Evolutionary conservation across 2,329 filamentous ascomycete species (phyloP), one percentile per base, ranked within the genome.

Genomic region (Botrytis deweyae): DNA sequence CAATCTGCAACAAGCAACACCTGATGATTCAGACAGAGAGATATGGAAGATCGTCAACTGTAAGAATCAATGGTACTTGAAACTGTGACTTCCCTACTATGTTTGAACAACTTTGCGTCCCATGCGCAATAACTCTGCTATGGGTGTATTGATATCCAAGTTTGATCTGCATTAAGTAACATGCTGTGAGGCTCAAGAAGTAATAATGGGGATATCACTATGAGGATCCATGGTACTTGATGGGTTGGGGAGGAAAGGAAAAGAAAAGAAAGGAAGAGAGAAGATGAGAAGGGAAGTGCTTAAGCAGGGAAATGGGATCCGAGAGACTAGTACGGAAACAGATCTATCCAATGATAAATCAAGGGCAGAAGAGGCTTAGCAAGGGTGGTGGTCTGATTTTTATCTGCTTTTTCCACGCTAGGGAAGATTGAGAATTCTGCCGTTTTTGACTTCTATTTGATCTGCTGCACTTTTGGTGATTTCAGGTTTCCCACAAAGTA

Each of bases 371-470:
- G 36, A 68, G 49, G 49, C 36, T 55, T 42, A 58, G 65, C 25
- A 40, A 68, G 36, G 65, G 65, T 55, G 42, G n/a, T 58, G 36
- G 36, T 58, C 36, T 68, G 36, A 68, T 42, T 40, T 58, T 58
- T 42, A n/a, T n/a, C 66, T 58, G 36, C 4, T 38, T 42, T 68
- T 67, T 42, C 29, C 5, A 25, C 66, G 66, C 66, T 68, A 68
- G 18, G 2, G 25, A n/a, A 33, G 29, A 42, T 58, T 40, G 18
- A 12, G 18, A 42, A 58, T 33, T 33, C 38, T 69, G 49, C 49
- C 49, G n/a, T 5, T 44, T 58, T 42, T 33, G 1, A 3, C 8
- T 29, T 3, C n/a, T 68, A 6, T 22, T 58, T 44, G 25, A 38
- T 22, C 10, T 42, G 29, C 25, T 14, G 9, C n/a, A 18, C 8